Conservation (phyloP, 495 filamentous ascomycete species). For the Cryomyces minteri region DNA sequence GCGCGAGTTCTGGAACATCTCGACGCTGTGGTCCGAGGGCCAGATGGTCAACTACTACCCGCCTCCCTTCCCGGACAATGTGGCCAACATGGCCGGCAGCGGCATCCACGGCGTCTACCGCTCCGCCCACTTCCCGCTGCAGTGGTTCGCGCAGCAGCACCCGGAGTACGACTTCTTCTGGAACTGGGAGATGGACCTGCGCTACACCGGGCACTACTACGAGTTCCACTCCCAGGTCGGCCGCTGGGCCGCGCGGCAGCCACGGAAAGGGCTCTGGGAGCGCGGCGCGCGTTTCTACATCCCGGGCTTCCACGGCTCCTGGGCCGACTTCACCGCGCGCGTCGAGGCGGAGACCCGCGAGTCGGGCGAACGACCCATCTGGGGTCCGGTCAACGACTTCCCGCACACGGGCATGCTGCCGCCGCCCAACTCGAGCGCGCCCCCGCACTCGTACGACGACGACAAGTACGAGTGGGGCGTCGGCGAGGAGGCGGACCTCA, state of each 20-base stretch:
- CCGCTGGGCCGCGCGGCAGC: constrained; percentile 32
- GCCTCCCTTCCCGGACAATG: constrained; percentile 22
- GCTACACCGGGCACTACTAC: constrained; percentile 37
- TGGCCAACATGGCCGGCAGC: constrained; percentile 17
- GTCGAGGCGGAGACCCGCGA: constrained; percentile 22
- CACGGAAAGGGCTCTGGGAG: constrained; percentile 33
- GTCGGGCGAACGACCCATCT: constrained; percentile 23
- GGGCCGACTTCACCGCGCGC: constrained; percentile 24
- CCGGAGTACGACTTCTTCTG: constrained; percentile 42
- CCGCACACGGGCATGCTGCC: constrained; percentile 16
- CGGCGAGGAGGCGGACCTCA: constrained; percentile 38
- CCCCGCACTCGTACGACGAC: constrained; percentile 22
- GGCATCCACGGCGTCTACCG: constrained; percentile 22
- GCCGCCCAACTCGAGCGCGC: constrained; percentile 23
- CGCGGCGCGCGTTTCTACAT: constrained; percentile 28
- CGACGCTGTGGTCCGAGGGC: constrained; percentile 34
- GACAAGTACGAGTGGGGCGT: constrained; percentile 39
- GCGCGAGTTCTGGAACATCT: constrained; percentile 33
- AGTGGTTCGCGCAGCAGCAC: constrained; percentile 37
- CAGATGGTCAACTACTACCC: constrained; percentile 27
- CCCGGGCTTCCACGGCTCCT: constrained; percentile 25
- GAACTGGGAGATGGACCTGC: constrained; percentile 44
- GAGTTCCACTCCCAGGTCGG: constrained; percentile 29
- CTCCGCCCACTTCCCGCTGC: constrained; percentile 25
- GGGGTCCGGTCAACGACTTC: constrained; percentile 20